phyloP scores from a whole-genome alignment of 176 grass and related monocot species.

The Secale cereale region DNA sequence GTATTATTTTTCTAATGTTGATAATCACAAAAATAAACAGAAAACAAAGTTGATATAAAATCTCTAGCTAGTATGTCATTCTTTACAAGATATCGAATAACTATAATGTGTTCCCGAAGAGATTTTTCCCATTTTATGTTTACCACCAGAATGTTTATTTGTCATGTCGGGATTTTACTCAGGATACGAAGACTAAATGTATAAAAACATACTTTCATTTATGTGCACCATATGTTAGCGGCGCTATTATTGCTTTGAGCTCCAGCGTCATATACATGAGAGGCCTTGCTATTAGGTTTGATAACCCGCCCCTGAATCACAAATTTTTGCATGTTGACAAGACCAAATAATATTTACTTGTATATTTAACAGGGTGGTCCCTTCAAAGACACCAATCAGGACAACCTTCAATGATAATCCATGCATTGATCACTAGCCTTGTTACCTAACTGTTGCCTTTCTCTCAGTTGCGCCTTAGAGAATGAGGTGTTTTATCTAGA shows the following conservation, averaged over 20 bases:
- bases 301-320: neutral
- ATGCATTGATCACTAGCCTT: no score
- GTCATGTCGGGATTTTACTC: neutral
- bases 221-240: neutral
- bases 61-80: neutral
- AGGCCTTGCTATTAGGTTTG: neutral
- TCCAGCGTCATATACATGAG: neutral
- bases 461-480: neutral
- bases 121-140: neutral
- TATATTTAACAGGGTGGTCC: neutral
- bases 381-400: neutral
- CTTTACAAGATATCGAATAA: neutral
- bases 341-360: neutral
- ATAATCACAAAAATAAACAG: neutral
- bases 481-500: neutral
- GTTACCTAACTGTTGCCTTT: neutral
- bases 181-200: neutral
- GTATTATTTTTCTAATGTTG: neutral
- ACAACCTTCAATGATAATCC: no score
- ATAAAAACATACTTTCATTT: neutral
- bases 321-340: neutral
- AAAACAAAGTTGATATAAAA: no score
- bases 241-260: neutral
- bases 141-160: neutral
- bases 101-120: neutral